Evolutionary conservation across 2,329 filamentous ascomycete genomes (phyloP), one percentile per base, ranked within the genome.

Genomic region (Cladosporium sphaerospermum): DNA sequence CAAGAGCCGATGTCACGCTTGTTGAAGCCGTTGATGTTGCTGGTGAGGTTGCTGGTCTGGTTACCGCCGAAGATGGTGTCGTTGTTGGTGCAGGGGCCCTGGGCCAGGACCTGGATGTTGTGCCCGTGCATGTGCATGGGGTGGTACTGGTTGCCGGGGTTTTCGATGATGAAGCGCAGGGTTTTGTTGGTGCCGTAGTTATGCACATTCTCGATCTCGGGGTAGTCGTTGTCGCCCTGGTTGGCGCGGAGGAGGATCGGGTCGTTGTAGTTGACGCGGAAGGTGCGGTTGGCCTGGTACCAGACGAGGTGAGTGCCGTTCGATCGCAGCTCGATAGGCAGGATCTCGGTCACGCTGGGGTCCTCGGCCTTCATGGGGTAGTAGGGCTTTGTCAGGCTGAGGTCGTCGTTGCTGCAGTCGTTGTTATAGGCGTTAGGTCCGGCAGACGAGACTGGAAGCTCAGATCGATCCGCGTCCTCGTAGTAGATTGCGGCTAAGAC

Each of bases 401-500:
- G 71, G 49, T 78, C 75, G 55, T 84, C 81, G 57, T 84, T 84
- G 48, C 71, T 70, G 61, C 83, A 86, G 19, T 69, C 54, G 19
- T 58, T 77, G 28, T 57, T 77, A 34, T 48, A 55, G 58, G 82
- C 77, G 34, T 45, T 56, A 9, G 31, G 39, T 19, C 53, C 52
- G 37, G 62, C 56, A 8, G 41, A 41, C n/a, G 52, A 56, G 31
- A 56, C 59, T 0, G 84, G 85, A 2, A 69, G 48, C 14, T 69
- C 65, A 45, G 67, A 69, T 3, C 71, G 72, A 61, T 86, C 72
- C 9, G 81, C 79, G 6, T 73, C 62, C 37, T 85, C 75, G 65
- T 88, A 89, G 69, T 84, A 86, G 49, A 89, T 74, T 10, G 78
- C 80, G 0, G 84, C 86, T 0, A 81, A 61, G 1, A 78, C 82